Evolutionary conservation across 345 rosid genomes (phyloP), one percentile per base, ranked within the genome.

Genomic region (Euphorbia tirucalli): DNA sequence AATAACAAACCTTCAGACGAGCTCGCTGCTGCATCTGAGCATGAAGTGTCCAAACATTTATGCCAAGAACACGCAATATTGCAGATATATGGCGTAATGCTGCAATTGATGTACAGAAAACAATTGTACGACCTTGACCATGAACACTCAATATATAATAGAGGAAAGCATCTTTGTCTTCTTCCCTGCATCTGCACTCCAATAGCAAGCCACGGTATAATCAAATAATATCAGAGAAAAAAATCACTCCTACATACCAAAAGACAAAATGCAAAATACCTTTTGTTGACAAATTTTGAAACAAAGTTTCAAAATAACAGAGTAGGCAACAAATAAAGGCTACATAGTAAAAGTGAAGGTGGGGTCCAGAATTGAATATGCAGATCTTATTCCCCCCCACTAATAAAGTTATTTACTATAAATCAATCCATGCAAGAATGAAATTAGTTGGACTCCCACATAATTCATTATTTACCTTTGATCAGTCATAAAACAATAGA

Each of bases 1-100:
- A 19, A 71, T 57, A 64, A 57, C 35, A 74, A 74, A 92, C 98
- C 96, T 95, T 95, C 80, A 88, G 81, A 37, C 94, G 97, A 86
- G 97, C 97, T 82, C 88, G 85, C 78, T 95, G 98, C 83, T 95
- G 97, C 98, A 92, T 95, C 83, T 95, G 96, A 70, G 96, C 87
- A 79, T 84, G 90, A 70, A 92, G 86, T 55, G 93, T 86, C 86
- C 88, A 84, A 60, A 89, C 86, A 70, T 84, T 77, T 61, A 90
- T 32, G 81, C 93, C 89, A 79, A 95, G 98, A 83, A 89, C 85
- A 65, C 86, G 85, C 80, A 92, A 76, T 32, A 89, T 66, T 58
- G 96, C 85, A 82, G 93, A 86, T 75, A 88, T 82, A 73, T 95
- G 96, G 48, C 97, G 94, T 83, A 92, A 77, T 79, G 97, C 98